A percentile compares a stretch with the other conserved stretches of the same genome.
Evolutionary conservation across 1,284 basidiomycete species (phyloP).

Genomic region (Jaminaea rosea): DNA sequence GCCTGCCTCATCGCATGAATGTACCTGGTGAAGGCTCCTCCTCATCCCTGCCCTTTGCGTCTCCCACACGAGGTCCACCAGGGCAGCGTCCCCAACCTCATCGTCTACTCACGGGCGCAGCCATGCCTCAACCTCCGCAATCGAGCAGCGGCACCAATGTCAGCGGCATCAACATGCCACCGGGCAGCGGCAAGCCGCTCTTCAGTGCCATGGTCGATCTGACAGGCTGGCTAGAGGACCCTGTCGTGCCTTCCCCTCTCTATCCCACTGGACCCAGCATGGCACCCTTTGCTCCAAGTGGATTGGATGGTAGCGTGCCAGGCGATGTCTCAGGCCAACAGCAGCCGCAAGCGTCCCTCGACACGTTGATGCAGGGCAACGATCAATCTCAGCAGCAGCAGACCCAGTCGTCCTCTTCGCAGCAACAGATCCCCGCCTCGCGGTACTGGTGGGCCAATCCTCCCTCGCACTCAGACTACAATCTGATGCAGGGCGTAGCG

Average conservation of each 20-base stretch:
- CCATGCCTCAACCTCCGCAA: conserved; percentile 8
- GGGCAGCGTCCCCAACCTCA: conserved; percentile 6
- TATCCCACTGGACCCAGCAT: conserved; percentile 38
- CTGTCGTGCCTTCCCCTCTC: conserved; percentile 40
- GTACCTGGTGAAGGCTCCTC: background rate
- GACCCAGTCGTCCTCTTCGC: background rate
- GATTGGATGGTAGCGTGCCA: conserved; percentile 1
- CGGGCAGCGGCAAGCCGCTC: conserved; percentile 6
- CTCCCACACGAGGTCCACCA: no score
- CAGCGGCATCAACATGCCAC: background rate
- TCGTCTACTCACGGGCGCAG: conserved; percentile 8
- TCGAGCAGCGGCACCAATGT: background rate
- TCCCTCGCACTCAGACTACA: background rate
- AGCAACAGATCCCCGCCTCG: conserved; percentile 4
- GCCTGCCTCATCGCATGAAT: no score
- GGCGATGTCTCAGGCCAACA: background rate
- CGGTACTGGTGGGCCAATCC: conserved; percentile 31
- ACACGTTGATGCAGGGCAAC: background rate
- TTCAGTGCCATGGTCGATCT: conserved; percentile 24
- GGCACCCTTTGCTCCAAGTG: conserved; percentile 17
- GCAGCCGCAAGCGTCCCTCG: background rate
- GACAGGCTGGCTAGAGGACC: conserved; percentile 43
- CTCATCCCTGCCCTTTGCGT: no score
- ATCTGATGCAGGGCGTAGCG: conserved; percentile 22
- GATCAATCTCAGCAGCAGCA: conserved; percentile 2